Evolutionary conservation across 2,329 filamentous ascomycete genomes (phyloP), one percentile per base, ranked within the genome.

Genomic region (Periconia sp.): DNA sequence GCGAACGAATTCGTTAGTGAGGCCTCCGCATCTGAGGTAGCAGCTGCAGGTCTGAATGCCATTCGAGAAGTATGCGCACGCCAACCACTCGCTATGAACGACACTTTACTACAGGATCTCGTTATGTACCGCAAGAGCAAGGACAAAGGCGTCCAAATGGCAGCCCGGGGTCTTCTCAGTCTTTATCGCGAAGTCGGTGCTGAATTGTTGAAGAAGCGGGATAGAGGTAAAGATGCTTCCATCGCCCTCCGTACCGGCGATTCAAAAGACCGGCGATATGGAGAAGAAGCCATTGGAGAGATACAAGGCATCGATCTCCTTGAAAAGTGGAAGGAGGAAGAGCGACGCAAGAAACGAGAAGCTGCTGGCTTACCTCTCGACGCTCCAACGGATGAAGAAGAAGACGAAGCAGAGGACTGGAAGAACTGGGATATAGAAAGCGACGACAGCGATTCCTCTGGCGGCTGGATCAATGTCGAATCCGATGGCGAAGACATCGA

Each of bases 71-170:
- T 99, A 18, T 96, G 92, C 69, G 87, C 86, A 3, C 82, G 94
- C 52, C 94, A 99, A 64, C 92, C 94, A 1, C 76, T 97, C n/a
- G 92, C 92, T 5, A 97, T 99, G 88, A 91, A 85, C 37, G 92
- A 97, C 54, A 96, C 92, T 0, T 74, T 99, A n/a, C 75, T 99
- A 21, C 92, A 99, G 69, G 94, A 99, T 76, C 74, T 99, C 38
- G 91, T 97, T 8, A 88, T 94, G 54, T 97, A 99, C 73, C 84
- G 89, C 48, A 96, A 95, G 77, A 95, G 89, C 66, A 99, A 99
- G 68, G 94, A 99, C 66, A 99, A 97, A 77, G 92, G 92, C 46
- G 89, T 94, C n/a, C 92, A 95, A 82, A 97, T 99, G 94, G 94
- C 94, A 6, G 91, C 92, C 11, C 92, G 94, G 69, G 92, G 94